phyloP scores from a whole-genome alignment of 208 protist genomes.

The Crithidia expoeki region DNA sequence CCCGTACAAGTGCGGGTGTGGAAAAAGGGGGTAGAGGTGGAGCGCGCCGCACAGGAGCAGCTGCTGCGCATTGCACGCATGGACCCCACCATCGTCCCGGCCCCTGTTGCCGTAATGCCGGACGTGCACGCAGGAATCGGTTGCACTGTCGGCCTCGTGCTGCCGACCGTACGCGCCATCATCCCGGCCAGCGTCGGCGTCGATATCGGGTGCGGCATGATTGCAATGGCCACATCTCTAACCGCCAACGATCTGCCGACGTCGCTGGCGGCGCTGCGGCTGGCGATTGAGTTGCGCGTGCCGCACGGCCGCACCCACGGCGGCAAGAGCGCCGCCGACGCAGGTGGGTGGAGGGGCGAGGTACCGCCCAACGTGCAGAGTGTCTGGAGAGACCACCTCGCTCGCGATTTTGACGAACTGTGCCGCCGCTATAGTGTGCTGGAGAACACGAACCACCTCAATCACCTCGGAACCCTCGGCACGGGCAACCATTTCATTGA shows the following conservation, averaged over 20 bases:
- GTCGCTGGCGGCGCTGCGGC: constrained; percentile 65
- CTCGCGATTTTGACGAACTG: constrained; percentile 67
- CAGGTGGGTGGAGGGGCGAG: constrained; percentile 65
- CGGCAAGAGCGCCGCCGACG: constrained; percentile 53
- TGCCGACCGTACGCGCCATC: constrained; percentile 77
- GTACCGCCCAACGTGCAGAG: constrained; percentile 48
- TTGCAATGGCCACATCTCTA: constrained; percentile 76
- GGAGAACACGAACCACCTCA: constrained; percentile 73
- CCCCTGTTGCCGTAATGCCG: constrained; percentile 87
- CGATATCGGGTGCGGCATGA: constrained; percentile 93
- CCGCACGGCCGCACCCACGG: constrained; percentile 85
- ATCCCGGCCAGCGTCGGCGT: constrained; percentile 90
- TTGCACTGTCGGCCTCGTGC: constrained; percentile 86
- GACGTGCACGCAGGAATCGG: constrained; percentile 88
- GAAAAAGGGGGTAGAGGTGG: constrained; percentile 67
- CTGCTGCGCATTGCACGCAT: constrained; percentile 57
- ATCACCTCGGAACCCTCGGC: constrained; percentile 89
- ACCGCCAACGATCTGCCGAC: constrained; percentile 64
- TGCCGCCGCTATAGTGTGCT: constrained; percentile 50
- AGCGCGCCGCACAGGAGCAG: constrained; percentile 58
- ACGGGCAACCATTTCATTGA: constrained; percentile 93
- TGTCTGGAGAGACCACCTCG: constrained; percentile 68
- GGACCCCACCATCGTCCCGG: constrained; percentile 50
- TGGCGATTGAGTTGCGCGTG: constrained; percentile 75
- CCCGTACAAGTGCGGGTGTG: constrained; percentile 64